Evolutionary conservation across 2,329 filamentous ascomycete genomes (phyloP).

Genomic region (Trichoderma breve): DNA sequence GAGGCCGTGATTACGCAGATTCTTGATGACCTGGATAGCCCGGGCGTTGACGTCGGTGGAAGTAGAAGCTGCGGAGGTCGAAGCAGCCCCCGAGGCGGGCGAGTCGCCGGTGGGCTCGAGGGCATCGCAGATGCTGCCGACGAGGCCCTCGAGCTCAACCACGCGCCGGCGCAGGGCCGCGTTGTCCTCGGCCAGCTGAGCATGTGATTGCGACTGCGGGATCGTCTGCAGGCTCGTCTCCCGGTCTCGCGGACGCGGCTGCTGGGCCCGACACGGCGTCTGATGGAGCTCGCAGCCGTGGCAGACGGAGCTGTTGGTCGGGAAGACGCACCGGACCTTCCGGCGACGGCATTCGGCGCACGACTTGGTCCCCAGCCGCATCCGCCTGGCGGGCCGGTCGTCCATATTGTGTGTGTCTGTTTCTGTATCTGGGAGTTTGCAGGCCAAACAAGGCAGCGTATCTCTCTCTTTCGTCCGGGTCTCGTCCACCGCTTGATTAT

Average conservation of each 20-base stretch:
- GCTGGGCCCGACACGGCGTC: constrained; percentile 45
- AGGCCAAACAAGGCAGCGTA: background rate
- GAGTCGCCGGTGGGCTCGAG: constrained; percentile 6
- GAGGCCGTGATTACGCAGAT: constrained; percentile 1
- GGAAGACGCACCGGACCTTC: constrained; percentile 48
- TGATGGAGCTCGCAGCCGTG: constrained; percentile 45
- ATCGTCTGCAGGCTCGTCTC: background rate
- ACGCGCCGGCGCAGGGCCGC: constrained; percentile 23
- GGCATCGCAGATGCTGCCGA: constrained; percentile 17
- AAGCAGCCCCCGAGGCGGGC: background rate
- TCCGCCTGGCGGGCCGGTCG: constrained; percentile 26
- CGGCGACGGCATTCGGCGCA: constrained; percentile 46
- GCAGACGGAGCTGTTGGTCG: constrained; percentile 38
- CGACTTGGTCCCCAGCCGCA: constrained; percentile 35
- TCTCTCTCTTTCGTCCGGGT: background rate
- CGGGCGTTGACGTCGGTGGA: background rate
- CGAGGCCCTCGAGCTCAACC: constrained; percentile 29
- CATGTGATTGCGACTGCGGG: background rate
- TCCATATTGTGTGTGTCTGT: background rate
- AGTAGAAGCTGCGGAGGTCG: background rate
- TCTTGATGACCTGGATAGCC: constrained; percentile 2
- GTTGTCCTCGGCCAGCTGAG: constrained; percentile 9
- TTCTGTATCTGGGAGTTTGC: background rate
- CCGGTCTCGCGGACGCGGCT: constrained; percentile 23
- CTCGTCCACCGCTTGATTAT: background rate